phyloP scores from a whole-genome alignment of 2,329 filamentous ascomycete genomes.

The Pseudocercospora ulei region DNA sequence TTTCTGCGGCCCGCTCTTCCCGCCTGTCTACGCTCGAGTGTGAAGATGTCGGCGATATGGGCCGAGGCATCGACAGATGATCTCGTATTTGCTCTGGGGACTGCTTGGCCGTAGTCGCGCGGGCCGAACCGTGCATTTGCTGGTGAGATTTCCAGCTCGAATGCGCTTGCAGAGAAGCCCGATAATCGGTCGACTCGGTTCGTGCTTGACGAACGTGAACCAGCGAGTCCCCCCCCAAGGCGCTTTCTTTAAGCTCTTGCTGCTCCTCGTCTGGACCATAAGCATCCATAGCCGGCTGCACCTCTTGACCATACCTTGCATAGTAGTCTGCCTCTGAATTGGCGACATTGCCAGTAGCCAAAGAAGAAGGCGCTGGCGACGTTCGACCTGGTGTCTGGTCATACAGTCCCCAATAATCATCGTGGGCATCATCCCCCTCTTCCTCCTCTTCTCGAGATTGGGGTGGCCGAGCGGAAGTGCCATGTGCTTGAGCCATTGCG shows the following conservation, averaged over 20 bases:
- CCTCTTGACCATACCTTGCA: slow-evolving; percentile 60
- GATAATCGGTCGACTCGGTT: slow-evolving; percentile 17
- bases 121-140: slow-evolving; percentile 18
- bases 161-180: slow-evolving; percentile 20
- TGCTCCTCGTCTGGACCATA: slow-evolving; percentile 68
- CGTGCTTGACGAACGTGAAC: slow-evolving; percentile 14
- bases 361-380: slow-evolving; percentile 50
- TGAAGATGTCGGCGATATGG: slow-evolving; percentile 40
- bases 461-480: slow-evolving; percentile 6
- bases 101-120: slow-evolving; percentile 15
- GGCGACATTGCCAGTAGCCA: slow-evolving; percentile 25
- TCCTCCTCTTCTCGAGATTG: slow-evolving; percentile 39
- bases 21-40: slow-evolving; percentile 46
- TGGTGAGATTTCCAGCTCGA: slow-evolving; percentile 13
- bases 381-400: slow-evolving; percentile 52
- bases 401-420: slow-evolving; percentile 72
- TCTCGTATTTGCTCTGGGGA: slow-evolving; percentile 17
- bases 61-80: slow-evolving; percentile 41
- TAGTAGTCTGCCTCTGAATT: slow-evolving; percentile 60
- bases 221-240: slow-evolving; percentile 47
- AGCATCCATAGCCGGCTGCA: slow-evolving; percentile 71
- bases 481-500: slow-evolving; percentile 18
- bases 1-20: slow-evolving; percentile 39
- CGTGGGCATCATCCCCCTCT: slow-evolving; percentile 54
- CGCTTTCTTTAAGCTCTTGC: slow-evolving; percentile 42